Percentiles rank a stretch among this genome's conserved stretches.
Evolutionary conservation across 371 early-diverging fungal species (phyloP).

Genomic region (Mucor saturninus): DNA sequence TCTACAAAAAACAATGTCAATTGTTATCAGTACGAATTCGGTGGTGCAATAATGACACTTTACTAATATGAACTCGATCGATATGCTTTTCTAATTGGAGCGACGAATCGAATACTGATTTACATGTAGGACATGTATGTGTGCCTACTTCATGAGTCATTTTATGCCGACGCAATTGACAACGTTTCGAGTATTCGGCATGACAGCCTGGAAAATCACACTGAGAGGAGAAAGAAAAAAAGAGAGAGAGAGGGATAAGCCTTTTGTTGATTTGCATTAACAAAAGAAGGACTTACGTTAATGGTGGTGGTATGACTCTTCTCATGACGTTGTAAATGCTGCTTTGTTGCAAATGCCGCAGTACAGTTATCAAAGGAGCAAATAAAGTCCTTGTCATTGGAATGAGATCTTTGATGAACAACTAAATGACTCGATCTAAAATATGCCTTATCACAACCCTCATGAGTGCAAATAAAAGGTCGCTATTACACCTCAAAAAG

Average conservation of each 20-base stretch:
- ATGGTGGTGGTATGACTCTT: conserved; percentile 43
- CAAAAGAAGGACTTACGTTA: conserved; percentile 14
- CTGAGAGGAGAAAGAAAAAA: conserved; percentile 9
- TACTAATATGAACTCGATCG: conserved; percentile 51
- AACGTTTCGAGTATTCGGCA: conserved; percentile 58
- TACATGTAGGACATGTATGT: conserved; percentile 44
- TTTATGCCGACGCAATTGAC: conserved; percentile 60
- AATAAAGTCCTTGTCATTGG: conserved; percentile 39
- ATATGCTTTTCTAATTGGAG: conserved; percentile 62
- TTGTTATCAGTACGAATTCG: neutral
- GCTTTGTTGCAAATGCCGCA: conserved; percentile 40
- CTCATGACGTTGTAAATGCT: conserved; percentile 56
- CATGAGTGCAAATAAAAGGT: conserved; percentile 58
- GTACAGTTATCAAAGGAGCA: conserved; percentile 47
- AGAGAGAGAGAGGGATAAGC: neutral
- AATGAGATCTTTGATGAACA: conserved; percentile 64
- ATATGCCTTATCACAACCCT: conserved; percentile 65
- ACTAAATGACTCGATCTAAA: conserved; percentile 57
- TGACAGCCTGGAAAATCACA: conserved; percentile 62
- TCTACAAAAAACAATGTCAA: conserved; percentile 23
- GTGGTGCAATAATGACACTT: neutral
- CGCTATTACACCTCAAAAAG: conserved; percentile 31
- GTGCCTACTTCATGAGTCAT: conserved; percentile 45
- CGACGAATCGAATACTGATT: conserved; percentile 52
- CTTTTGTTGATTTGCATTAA: conserved; percentile 35